Conservation (phyloP, 2,329 filamentous ascomycete genomes). For the Allantophomopsis cytisporea region DNA sequence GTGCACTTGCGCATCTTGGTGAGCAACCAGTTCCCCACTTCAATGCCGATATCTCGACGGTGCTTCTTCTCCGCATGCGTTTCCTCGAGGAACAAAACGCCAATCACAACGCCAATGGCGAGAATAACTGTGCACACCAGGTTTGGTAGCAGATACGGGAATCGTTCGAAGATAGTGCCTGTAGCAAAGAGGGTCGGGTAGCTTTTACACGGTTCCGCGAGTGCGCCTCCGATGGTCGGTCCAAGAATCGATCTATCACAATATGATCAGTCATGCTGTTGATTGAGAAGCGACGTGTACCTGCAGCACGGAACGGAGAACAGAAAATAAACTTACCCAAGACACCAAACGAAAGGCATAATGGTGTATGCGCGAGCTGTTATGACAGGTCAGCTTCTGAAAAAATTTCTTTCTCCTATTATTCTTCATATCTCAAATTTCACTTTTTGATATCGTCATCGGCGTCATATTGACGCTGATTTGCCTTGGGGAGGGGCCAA, state of each 20-base stretch:
- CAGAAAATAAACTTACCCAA: constrained; percentile 46
- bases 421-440: too few species aligned
- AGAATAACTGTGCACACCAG: constrained; percentile 78
- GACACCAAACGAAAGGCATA: constrained; percentile 96
- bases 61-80: constrained; percentile 76
- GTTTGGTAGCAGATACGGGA: constrained; percentile 85
- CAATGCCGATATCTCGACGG: constrained; percentile 60
- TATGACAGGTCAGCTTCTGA: constrained; percentile 18
- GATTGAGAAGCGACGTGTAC: too few species aligned
- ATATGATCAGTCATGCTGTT: too few species aligned
- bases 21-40: constrained; percentile 61
- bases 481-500: constrained; percentile 8
- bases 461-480: not conserved
- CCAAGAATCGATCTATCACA: constrained; percentile 68
- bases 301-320: too few species aligned
- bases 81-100: constrained; percentile 83
- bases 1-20: constrained; percentile 20
- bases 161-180: constrained; percentile 70
- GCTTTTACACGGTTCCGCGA: constrained; percentile 75
- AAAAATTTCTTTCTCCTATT: not conserved
- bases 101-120: constrained; percentile 60
- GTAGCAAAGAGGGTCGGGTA: constrained; percentile 62
- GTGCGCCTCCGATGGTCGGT: constrained; percentile 77
- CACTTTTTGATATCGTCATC: too few species aligned
- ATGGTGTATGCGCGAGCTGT: constrained; percentile 84